These are phyloP conservation scores for Glutinoglossum americanum DNA, from an alignment of 495 filamentous ascomycete genomes.

Conservation along the genomic window DNA sequence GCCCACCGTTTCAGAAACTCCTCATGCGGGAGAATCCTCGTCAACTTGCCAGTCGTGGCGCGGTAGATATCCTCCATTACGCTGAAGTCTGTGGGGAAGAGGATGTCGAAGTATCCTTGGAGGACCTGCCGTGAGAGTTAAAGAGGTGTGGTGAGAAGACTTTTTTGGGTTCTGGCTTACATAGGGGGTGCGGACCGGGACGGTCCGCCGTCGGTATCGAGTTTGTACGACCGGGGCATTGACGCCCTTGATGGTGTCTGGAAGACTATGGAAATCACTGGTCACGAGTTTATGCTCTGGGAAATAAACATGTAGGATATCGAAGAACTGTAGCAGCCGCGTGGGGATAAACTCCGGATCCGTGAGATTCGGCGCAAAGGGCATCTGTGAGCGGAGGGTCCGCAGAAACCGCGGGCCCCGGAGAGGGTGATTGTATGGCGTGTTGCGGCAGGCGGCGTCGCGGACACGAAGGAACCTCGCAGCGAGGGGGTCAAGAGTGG, in stretches of 20 bases:
- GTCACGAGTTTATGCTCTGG: slow-evolving; percentile 75
- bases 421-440: slow-evolving; percentile 31
- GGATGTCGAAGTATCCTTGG: slow-evolving; percentile 96
- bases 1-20: slow-evolving; percentile 82
- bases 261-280: slow-evolving; percentile 72
- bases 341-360: slow-evolving; percentile 85
- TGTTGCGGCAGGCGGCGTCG: slow-evolving; percentile 32
- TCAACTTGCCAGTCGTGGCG: slow-evolving; percentile 77
- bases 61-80: slow-evolving; percentile 77
- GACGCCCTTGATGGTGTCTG: slow-evolving; percentile 57
- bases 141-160: no score
- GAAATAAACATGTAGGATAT: slow-evolving; percentile 67
- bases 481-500: slow-evolving; percentile 58
- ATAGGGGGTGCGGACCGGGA: slow-evolving; percentile 78
- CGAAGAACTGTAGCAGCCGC: slow-evolving; percentile 87
- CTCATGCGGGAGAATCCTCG: slow-evolving; percentile 64
- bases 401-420: slow-evolving; percentile 30
- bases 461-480: slow-evolving; percentile 63
- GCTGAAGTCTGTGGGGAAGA: slow-evolving; percentile 89
- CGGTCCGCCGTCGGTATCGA: slow-evolving; percentile 59
- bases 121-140: slow-evolving; percentile 57
- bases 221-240: slow-evolving; percentile 95
- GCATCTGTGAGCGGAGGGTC: slow-evolving; percentile 34
- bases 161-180: no score
- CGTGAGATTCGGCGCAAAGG: slow-evolving; percentile 52